phyloP scores from a whole-genome alignment of 306 rosid species.

The Inga oerstediana region DNA sequence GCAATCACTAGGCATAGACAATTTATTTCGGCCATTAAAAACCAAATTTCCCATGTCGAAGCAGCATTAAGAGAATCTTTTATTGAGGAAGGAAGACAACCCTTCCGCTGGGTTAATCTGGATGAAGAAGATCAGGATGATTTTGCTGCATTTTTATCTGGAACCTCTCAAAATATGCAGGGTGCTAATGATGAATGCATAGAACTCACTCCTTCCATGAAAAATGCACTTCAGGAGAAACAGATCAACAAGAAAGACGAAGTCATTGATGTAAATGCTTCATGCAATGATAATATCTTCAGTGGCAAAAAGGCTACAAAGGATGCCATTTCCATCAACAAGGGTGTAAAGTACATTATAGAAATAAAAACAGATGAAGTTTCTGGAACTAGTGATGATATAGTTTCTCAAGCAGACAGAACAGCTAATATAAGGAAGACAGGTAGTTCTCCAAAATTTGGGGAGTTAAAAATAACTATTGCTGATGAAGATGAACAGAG shows the following conservation, averaged over 20 bases:
- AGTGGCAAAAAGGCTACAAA: conserved; percentile 45
- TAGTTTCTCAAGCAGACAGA: conserved; percentile 64
- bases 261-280: conserved; percentile 38
- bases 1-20: conserved; percentile 75
- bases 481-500: conserved; percentile 65
- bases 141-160: conserved; percentile 89
- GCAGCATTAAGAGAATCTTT: conserved; percentile 62
- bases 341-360: conserved; percentile 39
- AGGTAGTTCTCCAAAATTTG: conserved; percentile 59
- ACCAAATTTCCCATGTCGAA: conserved; percentile 82
- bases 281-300: conserved; percentile 42
- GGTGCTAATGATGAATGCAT: conserved; percentile 41
- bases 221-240: conserved; percentile 42
- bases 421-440: conserved; percentile 66
- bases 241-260: conserved; percentile 44
- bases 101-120: conserved; percentile 83
- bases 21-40: conserved; percentile 79
- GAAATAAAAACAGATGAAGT: conserved; percentile 53
- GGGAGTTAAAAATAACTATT: conserved; percentile 65
- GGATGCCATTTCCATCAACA: conserved; percentile 45
- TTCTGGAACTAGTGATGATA: conserved; percentile 56
- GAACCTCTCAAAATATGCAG: conserved; percentile 54
- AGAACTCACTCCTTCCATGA: conserved; percentile 42
- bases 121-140: conserved; percentile 87
- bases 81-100: conserved; percentile 69